phyloP scores from a whole-genome alignment of 768 basidiomycete genomes.

The Boletus insuetus region DNA sequence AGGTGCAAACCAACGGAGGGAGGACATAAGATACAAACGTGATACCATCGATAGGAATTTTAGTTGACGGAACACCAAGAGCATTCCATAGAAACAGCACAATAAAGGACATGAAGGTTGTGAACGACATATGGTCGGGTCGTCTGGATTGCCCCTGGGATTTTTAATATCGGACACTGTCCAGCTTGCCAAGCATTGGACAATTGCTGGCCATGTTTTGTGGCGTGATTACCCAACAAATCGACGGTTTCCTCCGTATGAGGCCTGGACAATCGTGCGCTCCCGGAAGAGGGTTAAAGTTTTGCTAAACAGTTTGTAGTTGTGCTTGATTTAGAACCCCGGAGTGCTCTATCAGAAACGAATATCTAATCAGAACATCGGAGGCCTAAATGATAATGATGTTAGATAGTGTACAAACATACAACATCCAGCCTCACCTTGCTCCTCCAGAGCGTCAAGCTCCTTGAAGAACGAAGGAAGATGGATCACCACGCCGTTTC shows the following conservation, averaged over 20 bases:
- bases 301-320: too few relatives aligned
- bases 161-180: too few relatives aligned
- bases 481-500: constrained; percentile 95
- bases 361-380: constrained; percentile 81
- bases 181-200: too few relatives aligned
- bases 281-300: too few relatives aligned
- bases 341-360: constrained; percentile 82
- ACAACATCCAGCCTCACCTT: constrained; percentile 52
- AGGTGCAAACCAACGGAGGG: not conserved
- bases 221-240: too few relatives aligned
- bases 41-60: not conserved
- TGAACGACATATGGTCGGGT: too few relatives aligned
- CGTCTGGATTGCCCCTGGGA: too few relatives aligned
- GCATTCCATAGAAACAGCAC: not conserved
- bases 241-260: too few relatives aligned
- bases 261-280: too few relatives aligned
- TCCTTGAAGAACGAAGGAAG: constrained; percentile 93
- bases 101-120: too few relatives aligned
- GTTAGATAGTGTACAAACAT: not conserved
- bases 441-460: constrained; percentile 76
- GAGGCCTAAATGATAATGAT: constrained; percentile 53
- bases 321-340: too few relatives aligned
- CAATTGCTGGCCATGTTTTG: too few relatives aligned
- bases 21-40: not conserved
- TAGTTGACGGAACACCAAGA: not conserved